Base-by-base conservation (phyloP, 345 rosid genomes). In the Jatropha curcas region DNA sequence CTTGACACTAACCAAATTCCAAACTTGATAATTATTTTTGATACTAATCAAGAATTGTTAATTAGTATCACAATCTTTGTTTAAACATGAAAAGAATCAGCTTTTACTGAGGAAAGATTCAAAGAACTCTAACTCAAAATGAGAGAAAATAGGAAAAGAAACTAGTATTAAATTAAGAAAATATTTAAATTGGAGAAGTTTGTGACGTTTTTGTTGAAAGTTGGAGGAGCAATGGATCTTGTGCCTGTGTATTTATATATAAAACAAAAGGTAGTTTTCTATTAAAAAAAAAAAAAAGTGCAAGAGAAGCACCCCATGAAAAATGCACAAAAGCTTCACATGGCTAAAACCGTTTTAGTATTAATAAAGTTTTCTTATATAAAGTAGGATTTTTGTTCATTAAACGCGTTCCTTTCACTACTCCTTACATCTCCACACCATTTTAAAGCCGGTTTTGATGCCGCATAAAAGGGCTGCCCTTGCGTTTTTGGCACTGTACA, bases 311-410 rank as follows among this genome's bases (percentile, higher is more conserved):
- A 84, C 60, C 66, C 80, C 85, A 81, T 69, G 85, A 77, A 88
- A 88, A 88, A 74, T 80, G 86, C 89, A 80, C 67, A 77, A 71
- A 83, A 77, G 83, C 63, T 16, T 94, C 96, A 94, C 98, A 90
- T 92, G 97, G 96, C 48, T 41, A 41, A 41, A 81, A 88, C 84
- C 94, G 87, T 76, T 85, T 80, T 14, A 45, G 78, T 68, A 76
- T 60, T 69, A 80, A 74, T 85, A 79, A 85, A 89, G 82, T 58
- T 45, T 20, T 17, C 68, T 17, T 70, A n/a, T 22, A 71, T 80
- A 58, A 74, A 48, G 53, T 51, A 4, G 27, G 16, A 48, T 13
- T 28, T 60, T 20, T 51, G 56, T 69, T 63, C 56, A 67, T 41
- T 22, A 30, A 41, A 79, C 76, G 83, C 81, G 86, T 80, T 68